Evolutionary conservation across 257 asterid genomes (phyloP).

Genomic region (Capsicum rhomboideum): DNA sequence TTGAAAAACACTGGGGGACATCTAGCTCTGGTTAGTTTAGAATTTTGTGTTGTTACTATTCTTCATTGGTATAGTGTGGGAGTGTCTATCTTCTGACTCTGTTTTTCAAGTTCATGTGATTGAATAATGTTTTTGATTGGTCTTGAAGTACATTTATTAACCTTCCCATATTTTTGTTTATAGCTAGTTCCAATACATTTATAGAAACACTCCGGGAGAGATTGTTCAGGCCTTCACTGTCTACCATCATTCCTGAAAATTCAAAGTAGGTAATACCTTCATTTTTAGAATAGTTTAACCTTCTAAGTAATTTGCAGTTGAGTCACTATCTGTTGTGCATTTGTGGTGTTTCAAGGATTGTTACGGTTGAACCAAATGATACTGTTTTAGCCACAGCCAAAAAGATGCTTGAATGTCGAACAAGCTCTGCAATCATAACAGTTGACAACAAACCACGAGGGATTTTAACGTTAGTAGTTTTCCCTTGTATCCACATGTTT

Average conservation of each 20-base stretch:
- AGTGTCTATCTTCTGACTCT: not conserved
- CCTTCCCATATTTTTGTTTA: not conserved
- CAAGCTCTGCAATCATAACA: conserved; percentile 51
- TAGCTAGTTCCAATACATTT: conserved; percentile 7
- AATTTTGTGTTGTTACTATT: not conserved
- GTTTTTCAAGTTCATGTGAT: not conserved
- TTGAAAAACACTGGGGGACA: conserved; percentile 13
- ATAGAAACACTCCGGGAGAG: conserved; percentile 10
- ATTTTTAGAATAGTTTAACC: not conserved
- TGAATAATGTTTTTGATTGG: not conserved
- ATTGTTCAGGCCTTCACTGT: conserved; percentile 10
- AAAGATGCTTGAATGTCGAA: conserved; percentile 49
- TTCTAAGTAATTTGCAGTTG: not conserved
- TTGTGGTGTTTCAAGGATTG: conserved; percentile 17
- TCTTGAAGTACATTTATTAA: not conserved
- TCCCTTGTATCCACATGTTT: not conserved
- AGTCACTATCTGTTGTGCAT: not conserved
- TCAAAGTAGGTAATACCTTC: conserved; percentile 7
- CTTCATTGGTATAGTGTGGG: not conserved
- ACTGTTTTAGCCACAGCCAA: conserved; percentile 57
- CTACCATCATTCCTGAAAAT: conserved; percentile 10
- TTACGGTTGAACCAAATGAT: conserved; percentile 52
- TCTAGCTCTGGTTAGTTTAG: conserved; percentile 5
- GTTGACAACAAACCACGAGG: conserved; percentile 70
- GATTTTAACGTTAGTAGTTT: conserved; percentile 21